Evolutionary conservation across 2,329 filamentous ascomycete genomes (phyloP).

Genomic region (Diaporthe citri): DNA sequence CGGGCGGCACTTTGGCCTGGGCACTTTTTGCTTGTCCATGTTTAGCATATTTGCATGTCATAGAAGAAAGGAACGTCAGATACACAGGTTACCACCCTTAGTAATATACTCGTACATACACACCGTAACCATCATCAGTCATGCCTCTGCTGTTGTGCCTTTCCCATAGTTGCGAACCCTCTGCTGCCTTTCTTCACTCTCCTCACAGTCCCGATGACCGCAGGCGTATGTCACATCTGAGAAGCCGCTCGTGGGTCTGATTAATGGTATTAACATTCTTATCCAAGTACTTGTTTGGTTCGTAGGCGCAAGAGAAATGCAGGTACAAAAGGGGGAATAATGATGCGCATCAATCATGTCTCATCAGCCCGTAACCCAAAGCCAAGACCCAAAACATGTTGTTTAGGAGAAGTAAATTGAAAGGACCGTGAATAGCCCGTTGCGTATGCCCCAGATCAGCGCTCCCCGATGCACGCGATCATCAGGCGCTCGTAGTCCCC

Average conservation of each 20-base stretch:
- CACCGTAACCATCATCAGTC: not conserved
- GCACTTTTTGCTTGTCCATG: not conserved
- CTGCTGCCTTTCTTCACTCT: not conserved
- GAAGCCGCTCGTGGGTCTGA: not conserved
- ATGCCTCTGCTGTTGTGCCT: not conserved
- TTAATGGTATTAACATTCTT: slow-evolving; percentile 24
- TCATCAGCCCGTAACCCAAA: slow-evolving; percentile 2
- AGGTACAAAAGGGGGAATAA: slow-evolving; percentile 7
- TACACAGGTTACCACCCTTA: not conserved
- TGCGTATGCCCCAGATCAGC: slow-evolving; percentile 1
- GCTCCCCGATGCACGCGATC: slow-evolving; percentile 74
- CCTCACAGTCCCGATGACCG: too few relatives aligned
- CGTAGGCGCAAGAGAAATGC: not conserved
- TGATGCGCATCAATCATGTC: slow-evolving; percentile 21
- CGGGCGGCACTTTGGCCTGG: not conserved
- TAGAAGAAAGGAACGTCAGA: not conserved
- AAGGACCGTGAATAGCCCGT: not conserved
- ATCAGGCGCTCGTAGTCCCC: slow-evolving; percentile 85
- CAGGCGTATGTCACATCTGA: not conserved
- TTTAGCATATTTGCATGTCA: not conserved
- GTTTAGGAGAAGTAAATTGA: too few relatives aligned
- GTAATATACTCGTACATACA: not conserved
- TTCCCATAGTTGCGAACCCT: not conserved
- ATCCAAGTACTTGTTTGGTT: not conserved
- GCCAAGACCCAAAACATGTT: not conserved